Evolutionary conservation across 2,329 filamentous ascomycete species (phyloP).

Genomic region (Pestalotiopsis fici): DNA sequence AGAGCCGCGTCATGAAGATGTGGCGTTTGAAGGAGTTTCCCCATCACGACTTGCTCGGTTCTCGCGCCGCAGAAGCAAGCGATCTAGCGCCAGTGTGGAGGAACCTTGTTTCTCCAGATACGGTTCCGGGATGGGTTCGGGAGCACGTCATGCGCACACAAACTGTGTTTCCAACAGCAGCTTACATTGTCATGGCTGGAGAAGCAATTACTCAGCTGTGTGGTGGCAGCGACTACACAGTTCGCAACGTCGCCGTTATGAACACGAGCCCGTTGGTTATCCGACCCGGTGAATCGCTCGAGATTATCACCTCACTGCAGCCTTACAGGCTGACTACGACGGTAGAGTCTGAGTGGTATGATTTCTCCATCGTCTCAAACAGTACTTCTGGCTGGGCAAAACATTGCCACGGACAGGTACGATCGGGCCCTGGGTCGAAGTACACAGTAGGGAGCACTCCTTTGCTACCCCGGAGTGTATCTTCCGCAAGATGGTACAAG

Average conservation of each 20-base stretch:
- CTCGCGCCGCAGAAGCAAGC: constrained; percentile 2
- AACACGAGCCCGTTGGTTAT: constrained; percentile 21
- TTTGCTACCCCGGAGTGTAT: neutral
- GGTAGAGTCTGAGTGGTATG: constrained; percentile 24
- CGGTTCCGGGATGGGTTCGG: constrained; percentile 11
- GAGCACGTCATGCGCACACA: constrained; percentile 16
- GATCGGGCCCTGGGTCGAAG: neutral
- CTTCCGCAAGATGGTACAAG: neutral
- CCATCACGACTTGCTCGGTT: constrained; percentile 8
- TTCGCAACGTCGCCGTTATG: constrained; percentile 6
- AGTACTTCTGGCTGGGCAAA: constrained; percentile 26
- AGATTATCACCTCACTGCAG: constrained; percentile 24
- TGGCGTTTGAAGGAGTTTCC: constrained; percentile 1
- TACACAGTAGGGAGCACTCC: neutral
- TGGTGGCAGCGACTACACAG: constrained; percentile 6
- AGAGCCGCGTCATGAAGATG: neutral
- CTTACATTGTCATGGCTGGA: constrained; percentile 14
- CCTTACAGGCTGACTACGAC: constrained; percentile 18
- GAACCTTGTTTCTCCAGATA: neutral
- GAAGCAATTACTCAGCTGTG: constrained; percentile 11
- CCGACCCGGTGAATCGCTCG: constrained; percentile 15
- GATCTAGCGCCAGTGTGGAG: constrained; percentile 7
- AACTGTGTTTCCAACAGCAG: constrained; percentile 18
- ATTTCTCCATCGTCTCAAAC: constrained; percentile 27
- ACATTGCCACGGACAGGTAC: constrained; percentile 17